phyloP scores from a whole-genome alignment of 2,329 filamentous ascomycete genomes.

The Sarocladium oryzae region DNA sequence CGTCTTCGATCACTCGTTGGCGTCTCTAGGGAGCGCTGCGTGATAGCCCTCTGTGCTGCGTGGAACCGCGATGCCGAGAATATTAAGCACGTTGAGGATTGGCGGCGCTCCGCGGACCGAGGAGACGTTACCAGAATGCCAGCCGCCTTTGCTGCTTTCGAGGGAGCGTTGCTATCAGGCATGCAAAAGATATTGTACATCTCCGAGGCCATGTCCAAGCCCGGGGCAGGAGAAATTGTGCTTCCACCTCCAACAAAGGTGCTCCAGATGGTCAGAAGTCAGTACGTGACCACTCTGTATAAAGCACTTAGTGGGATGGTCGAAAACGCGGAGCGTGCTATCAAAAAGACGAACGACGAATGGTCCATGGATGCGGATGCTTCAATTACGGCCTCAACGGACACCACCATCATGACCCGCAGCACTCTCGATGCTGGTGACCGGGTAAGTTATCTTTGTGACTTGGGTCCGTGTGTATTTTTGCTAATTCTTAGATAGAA shows the following conservation, averaged over 20 bases:
- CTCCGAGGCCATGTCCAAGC: conserved; percentile 72
- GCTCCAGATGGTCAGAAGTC: conserved; percentile 80
- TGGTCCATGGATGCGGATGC: conserved; percentile 46
- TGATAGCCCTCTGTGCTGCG: conserved; percentile 77
- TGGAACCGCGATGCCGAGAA: conserved; percentile 94
- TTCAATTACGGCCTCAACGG: conserved; percentile 27
- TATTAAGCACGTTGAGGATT: conserved; percentile 88
- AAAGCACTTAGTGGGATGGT: conserved; percentile 94
- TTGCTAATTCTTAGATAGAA: conserved; percentile 51
- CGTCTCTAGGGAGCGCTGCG: conserved; percentile 73
- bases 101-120: conserved; percentile 75
- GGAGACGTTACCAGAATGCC: conserved; percentile 91
- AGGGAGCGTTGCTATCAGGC: conserved; percentile 71
- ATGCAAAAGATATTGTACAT: conserved; percentile 97
- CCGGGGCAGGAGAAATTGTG: conserved; percentile 70
- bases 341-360: conserved; percentile 57
- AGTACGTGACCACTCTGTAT: conserved; percentile 91
- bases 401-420: conserved; percentile 32
- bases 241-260: conserved; percentile 80
- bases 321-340: conserved; percentile 80
- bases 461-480: background rate
- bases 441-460: conserved; percentile 36
- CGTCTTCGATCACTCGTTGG: conserved; percentile 70
- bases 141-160: conserved; percentile 75
- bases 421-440: conserved; percentile 49